Evolutionary conservation across 2,329 filamentous ascomycete genomes (phyloP).

Genomic region (Colletotrichum acutatum): DNA sequence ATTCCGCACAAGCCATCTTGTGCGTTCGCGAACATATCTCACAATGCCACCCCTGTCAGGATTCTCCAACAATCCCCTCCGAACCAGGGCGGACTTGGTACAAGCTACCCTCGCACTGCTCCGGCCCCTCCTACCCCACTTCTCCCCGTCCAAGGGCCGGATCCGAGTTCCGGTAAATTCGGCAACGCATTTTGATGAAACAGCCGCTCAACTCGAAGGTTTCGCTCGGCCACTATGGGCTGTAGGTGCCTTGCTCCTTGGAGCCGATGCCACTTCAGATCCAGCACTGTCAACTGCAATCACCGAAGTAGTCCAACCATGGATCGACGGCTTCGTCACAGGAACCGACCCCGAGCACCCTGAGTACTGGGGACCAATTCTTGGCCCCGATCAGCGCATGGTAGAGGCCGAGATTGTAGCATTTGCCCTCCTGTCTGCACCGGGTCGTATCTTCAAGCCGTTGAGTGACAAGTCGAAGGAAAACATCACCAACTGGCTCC

Average conservation of each 20-base stretch:
- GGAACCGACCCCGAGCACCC: slow-evolving; percentile 47
- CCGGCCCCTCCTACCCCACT: slow-evolving; percentile 45
- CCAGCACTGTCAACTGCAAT: neutral
- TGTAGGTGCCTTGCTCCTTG: slow-evolving; percentile 54
- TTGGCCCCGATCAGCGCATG: slow-evolving; percentile 61
- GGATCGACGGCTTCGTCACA: slow-evolving; percentile 44
- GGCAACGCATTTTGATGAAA: slow-evolving; percentile 55
- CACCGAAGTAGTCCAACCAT: slow-evolving; percentile 39
- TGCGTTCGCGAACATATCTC: neutral
- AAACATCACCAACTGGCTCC: slow-evolving; percentile 54
- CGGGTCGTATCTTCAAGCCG: slow-evolving; percentile 46
- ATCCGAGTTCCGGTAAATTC: slow-evolving; percentile 50
- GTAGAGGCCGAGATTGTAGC: slow-evolving; percentile 64
- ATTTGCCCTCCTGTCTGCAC: slow-evolving; percentile 57
- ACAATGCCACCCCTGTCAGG: slow-evolving; percentile 50
- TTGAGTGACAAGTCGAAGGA: slow-evolving; percentile 43
- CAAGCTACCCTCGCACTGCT: slow-evolving; percentile 48
- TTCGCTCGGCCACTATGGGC: slow-evolving; percentile 54
- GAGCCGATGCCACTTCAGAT: slow-evolving; percentile 37
- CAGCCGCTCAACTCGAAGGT: slow-evolving; percentile 57
- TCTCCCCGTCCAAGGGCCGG: slow-evolving; percentile 47
- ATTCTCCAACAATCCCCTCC: slow-evolving; percentile 54
- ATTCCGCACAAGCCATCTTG: neutral
- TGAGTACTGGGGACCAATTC: slow-evolving; percentile 60
- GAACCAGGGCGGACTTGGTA: slow-evolving; percentile 48